phyloP scores from a whole-genome alignment of 2,329 filamentous ascomycete genomes.

The Penicillium sp. region DNA sequence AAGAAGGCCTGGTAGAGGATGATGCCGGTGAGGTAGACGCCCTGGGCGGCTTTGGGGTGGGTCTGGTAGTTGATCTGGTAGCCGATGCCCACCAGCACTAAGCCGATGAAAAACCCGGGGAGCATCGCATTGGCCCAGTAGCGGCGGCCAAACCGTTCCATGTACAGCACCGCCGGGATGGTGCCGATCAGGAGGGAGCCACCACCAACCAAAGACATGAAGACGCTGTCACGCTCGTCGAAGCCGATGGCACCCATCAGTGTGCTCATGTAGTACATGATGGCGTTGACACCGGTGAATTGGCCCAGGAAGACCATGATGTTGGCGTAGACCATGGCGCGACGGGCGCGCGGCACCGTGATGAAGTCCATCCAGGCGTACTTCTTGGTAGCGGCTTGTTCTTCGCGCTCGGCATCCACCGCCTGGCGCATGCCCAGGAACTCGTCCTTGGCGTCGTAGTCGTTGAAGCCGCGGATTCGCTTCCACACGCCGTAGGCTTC shows the following conservation, averaged over 20 bases:
- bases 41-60: constrained; percentile 46
- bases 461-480: constrained; percentile 55
- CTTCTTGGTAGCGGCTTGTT: constrained; percentile 48
- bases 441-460: constrained; percentile 54
- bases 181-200: constrained; percentile 59
- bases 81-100: constrained; percentile 57
- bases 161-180: constrained; percentile 59
- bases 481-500: constrained; percentile 63
- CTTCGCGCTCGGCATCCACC: no score
- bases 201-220: constrained; percentile 67
- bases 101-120: constrained; percentile 61
- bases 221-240: constrained; percentile 47
- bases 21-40: constrained; percentile 55
- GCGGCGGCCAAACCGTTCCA: constrained; percentile 63
- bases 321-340: constrained; percentile 59
- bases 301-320: constrained; percentile 63
- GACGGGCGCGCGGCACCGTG: constrained; percentile 59
- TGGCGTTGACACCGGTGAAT: constrained; percentile 61
- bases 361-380: constrained; percentile 68
- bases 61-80: constrained; percentile 48
- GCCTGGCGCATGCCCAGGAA: constrained; percentile 70
- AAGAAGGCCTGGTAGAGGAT: constrained; percentile 60
- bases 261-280: constrained; percentile 63
- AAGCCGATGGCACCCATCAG: constrained; percentile 63
- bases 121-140: constrained; percentile 68